Evolutionary conservation across 371 early-diverging fungal genomes (phyloP), one percentile per base, ranked within the genome.

Genomic region (Mortierella sp.): DNA sequence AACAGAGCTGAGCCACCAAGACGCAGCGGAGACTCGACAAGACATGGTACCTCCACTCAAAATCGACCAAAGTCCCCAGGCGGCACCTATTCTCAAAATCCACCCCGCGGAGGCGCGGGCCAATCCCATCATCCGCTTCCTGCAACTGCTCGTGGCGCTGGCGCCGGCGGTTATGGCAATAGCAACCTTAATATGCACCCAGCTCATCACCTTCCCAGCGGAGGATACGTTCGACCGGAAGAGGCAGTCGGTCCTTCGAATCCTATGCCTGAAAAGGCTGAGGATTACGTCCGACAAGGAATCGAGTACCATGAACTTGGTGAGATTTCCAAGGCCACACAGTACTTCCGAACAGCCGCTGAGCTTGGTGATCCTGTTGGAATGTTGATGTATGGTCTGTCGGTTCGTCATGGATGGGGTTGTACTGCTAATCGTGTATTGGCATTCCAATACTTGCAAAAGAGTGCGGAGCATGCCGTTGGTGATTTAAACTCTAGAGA

Each of bases 371-470:
- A 90, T 74, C 93, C 95, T 2, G 81, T 95, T 0, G 97, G 96
- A 4, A 84, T 96, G 87, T 90, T 97, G 72, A 91, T 97, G 70
- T 96, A 94, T 81, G 97, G 96, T n/a, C 89, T 97, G 62, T 92
- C 95, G 16, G 84, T 96, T 35, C 90, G 97, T 14, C 97, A 97
- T 84, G 97, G 97, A 16, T 97, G 96, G 94, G 94, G 94, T 3
- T 93, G 94, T 83, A 87, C 90, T 77, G 83, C 87, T 30, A 88
- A 93, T 74, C 86, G 90, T 20, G 71, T 78, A 30, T 66, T 88
- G 66, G 94, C 93, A 3, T 92, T 94, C 69, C 86, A 87, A 64
- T 94, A 91, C 76, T 73, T 96, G 52, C 94, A 95, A 78, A 93
- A 90, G 74, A 92, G 94, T 10, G 95, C 94, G 5, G 93, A 94